Percentiles rank a stretch among this genome's conserved stretches.
Conservation (phyloP, 768 basidiomycete species). For the Ramaria sp. region DNA sequence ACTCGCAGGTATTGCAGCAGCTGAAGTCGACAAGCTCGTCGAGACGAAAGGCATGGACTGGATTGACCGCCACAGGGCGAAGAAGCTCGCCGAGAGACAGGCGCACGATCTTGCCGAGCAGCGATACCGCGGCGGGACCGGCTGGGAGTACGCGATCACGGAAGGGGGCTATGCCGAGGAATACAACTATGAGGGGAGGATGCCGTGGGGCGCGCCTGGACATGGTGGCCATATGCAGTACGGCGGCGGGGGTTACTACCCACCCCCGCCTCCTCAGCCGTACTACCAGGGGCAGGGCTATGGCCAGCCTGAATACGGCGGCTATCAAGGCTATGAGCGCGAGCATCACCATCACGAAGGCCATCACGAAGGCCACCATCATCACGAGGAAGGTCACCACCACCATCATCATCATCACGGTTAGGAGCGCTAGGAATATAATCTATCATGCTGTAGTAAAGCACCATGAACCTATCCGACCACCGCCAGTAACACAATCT, state of each 20-base stretch:
- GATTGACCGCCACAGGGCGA: constrained; percentile 15
- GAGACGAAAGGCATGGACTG: constrained; percentile 26
- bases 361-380: not conserved
- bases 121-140: constrained; percentile 13
- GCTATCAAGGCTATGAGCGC: not conserved
- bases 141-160: constrained; percentile 13
- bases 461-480: too few relatives aligned
- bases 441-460: too few relatives aligned
- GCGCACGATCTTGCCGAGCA: constrained; percentile 15
- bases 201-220: constrained; percentile 8
- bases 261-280: not conserved
- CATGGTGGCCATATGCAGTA: constrained; percentile 8
- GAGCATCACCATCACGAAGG: not conserved
- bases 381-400: constrained; percentile 5
- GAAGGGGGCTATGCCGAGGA: constrained; percentile 10
- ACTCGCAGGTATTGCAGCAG: constrained; percentile 25
- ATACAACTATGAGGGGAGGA: constrained; percentile 13
- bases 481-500: too few relatives aligned
- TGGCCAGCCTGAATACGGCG: constrained; percentile 1
- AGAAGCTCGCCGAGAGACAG: constrained; percentile 15
- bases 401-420: constrained; percentile 10
- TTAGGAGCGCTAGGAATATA: too few relatives aligned
- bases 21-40: constrained; percentile 27
- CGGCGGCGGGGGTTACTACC: constrained; percentile 1
- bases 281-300: constrained; percentile 1